Base-by-base conservation (phyloP, 2,329 filamentous ascomycete genomes). In the Talaromyces sp. region DNA sequence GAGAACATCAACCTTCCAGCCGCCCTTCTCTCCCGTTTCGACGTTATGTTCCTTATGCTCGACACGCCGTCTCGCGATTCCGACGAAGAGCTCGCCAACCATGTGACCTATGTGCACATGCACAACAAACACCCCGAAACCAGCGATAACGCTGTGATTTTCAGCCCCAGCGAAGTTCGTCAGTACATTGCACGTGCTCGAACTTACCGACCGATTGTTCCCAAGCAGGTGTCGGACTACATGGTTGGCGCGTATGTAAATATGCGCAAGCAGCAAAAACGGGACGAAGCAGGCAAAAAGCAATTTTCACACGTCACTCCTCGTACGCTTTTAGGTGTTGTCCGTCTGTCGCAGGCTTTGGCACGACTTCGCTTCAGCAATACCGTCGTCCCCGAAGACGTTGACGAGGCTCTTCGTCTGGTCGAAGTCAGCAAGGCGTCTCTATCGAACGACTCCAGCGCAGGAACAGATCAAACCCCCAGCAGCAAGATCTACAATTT, bases 1-100 rank as follows among this genome's bases (percentile, higher is more conserved):
- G 94, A 99, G 76, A 99, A 99, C 77, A 99, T 99, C 78, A 99
- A 99, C 76, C 87, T 99, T 46, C 94, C 94, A n/a, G 94, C 94
- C 19, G 94, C 94, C 21, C 85, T 99, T 21, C 85, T 99, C 58
- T 97, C 93, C 62, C 91, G 94, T 85, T 99, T 99, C 77, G 94
- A 99, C 74, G 84, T 99, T 66, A 85, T 99, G 66, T 99, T 97
- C 83, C 83, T 99, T 53, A 92, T 99, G 69, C 88, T 99, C 61
- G 94, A 99, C 79, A 96, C 91, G 41, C 93, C 94, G 2, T 88
- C 87, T 19, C 89, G 92, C 64, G 94, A 99, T 67, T 84, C 85
- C 0, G 94, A 99, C 70, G 92, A 95, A 71, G 91, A 96, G 76
- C 85, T 99, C 24, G 94, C 94, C 63, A 91, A 90, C 76, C 94